Percentiles rank a stretch among this genome's conserved stretches.
These are phyloP conservation scores for Triticum monococcum DNA, from an alignment of 176 grass and related monocot genomes.

Conservation along the genomic window DNA sequence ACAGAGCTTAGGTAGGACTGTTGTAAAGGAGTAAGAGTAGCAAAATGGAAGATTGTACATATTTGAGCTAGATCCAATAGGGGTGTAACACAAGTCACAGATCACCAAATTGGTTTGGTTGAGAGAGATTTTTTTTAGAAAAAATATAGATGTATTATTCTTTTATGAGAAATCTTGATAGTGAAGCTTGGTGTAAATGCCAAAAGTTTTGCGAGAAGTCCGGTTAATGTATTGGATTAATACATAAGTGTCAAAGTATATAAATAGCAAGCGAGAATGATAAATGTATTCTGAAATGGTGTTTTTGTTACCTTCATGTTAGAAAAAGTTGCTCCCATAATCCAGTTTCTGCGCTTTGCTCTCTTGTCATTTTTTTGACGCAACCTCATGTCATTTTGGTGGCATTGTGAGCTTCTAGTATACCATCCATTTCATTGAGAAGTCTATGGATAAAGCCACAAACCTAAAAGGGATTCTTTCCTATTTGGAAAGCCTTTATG, in stretches of 20 bases:
- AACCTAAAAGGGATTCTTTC: not conserved
- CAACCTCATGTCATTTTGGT: no score
- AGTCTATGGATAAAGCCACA: not conserved
- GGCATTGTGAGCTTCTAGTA: no score
- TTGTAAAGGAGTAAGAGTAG: not conserved
- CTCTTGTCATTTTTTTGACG: no score
- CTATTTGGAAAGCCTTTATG: no score
- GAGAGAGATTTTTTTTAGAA: not conserved
- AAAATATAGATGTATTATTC: not conserved
- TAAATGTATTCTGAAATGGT: not conserved
- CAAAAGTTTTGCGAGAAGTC: not conserved
- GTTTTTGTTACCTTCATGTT: not conserved
- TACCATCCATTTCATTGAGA: not conserved
- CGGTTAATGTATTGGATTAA: not conserved
- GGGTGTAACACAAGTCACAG: not conserved
- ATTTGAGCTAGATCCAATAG: constrained; percentile 34
- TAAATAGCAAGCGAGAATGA: not conserved
- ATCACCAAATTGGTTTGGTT: constrained; percentile 29
- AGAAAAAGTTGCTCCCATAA: not conserved
- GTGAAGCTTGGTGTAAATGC: constrained; percentile 1
- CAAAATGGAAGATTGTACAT: constrained; percentile 8
- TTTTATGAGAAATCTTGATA: not conserved
- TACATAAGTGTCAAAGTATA: not conserved
- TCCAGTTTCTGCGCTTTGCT: no score
- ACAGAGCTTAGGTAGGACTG: not conserved